Conservation (phyloP, 495 filamentous ascomycete genomes). For the Amniculicola lignicola region DNA sequence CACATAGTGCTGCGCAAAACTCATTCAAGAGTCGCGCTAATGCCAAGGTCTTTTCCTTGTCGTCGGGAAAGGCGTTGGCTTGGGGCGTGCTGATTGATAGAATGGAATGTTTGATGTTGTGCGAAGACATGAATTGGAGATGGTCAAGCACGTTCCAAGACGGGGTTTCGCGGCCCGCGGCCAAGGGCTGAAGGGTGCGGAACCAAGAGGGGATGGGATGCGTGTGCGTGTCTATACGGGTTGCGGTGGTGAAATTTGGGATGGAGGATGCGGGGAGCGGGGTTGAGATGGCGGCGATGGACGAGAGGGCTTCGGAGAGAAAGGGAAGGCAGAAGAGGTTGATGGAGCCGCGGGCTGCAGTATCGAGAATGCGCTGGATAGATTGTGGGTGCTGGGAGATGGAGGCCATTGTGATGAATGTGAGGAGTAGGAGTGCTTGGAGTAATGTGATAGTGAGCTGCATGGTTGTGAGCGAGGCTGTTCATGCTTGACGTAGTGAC, state of each 20-base stretch:
- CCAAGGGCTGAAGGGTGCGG: slow-evolving; percentile 24
- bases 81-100: slow-evolving; percentile 31
- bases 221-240: slow-evolving; percentile 32
- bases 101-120: slow-evolving; percentile 23
- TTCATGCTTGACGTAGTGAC: too few species aligned
- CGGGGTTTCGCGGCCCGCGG: slow-evolving; percentile 29
- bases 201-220: slow-evolving; percentile 34
- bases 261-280: neutral
- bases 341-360: slow-evolving; percentile 1
- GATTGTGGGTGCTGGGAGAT: neutral
- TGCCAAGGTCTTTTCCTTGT: slow-evolving; percentile 24
- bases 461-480: too few species aligned
- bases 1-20: slow-evolving; percentile 16
- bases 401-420: neutral
- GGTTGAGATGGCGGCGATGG: slow-evolving; percentile 7
- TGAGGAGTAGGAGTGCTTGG: too few species aligned
- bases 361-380: neutral
- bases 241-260: slow-evolving; percentile 19
- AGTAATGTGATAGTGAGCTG: too few species aligned
- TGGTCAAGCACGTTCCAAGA: slow-evolving; percentile 24
- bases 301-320: neutral
- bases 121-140: slow-evolving; percentile 29
- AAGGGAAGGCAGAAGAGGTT: slow-evolving; percentile 14
- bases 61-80: slow-evolving; percentile 29
- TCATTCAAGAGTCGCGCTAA: slow-evolving; percentile 34